Evolutionary conservation across 164 flowering plant species (phyloP), one percentile per base, ranked within the genome.

Genomic region (Nymphaea thermarum): DNA sequence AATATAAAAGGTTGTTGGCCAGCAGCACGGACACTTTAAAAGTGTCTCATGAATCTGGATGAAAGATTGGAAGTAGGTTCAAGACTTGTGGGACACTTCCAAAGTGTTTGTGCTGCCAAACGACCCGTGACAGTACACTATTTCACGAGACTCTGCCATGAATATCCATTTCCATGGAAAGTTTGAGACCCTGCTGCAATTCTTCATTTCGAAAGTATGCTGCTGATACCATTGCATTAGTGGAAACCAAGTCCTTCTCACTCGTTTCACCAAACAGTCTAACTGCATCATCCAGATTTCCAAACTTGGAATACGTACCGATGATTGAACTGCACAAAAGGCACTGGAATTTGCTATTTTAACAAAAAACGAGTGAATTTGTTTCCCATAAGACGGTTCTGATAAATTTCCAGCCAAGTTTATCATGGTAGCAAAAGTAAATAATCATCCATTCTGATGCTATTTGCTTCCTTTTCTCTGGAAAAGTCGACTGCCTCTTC

Each of bases 281-380:
- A 63, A 18, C 65, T 2, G 85, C 87, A 17, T 86, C 95, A 1
- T 15, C 0, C 64, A 84, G 86, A 67, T 73, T 68, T 66, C 81
- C 82, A 71, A 90, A 85, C 78, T 90, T 93, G 0, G 98, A 88
- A 63, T 93, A 90, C 98, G 90, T 88, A 60, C 86, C 90, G 66
- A 89, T 74, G 47, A 87, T 75, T 15, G 96, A 85, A 72, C 89
- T 85, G 60, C 75, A 66, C 3, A 84, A 79, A 66, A 85, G 87
- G 72, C 74, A 3, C 8, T 67, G 74, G 77, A 80, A 81, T 85
- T 83, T 0, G 71, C 87, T 36, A 83, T 83, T 71, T 87, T 89
- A 73, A 86, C 75, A 90, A 91, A 85, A 65, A 68, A 81, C 0
- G 81, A 77, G 67, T 91, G 98, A 72, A 91, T 36, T 69, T 89